A percentile compares a stretch with the other conserved stretches of the same genome.
phyloP scores from a whole-genome alignment of 1,284 basidiomycete species.

The Moesziomyces aphidis region DNA sequence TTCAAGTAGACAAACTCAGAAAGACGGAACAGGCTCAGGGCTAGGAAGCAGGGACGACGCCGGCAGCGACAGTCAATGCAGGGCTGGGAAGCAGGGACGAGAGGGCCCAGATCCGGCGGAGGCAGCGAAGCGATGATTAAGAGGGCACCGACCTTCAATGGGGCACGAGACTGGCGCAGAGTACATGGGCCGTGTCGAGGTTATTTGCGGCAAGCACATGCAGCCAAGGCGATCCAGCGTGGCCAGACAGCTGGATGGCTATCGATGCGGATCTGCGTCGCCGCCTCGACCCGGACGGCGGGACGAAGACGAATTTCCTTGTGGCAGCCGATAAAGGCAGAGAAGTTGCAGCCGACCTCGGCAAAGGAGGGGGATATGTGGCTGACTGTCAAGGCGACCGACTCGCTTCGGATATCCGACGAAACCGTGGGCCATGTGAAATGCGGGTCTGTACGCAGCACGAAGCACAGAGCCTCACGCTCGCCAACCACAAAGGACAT shows the following conservation, averaged over 20 bases:
- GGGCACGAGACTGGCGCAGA: neutral
- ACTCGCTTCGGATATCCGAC: conserved; percentile 5
- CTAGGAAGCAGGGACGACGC: neutral
- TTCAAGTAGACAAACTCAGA: neutral
- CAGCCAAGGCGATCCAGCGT: neutral
- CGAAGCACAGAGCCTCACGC: neutral
- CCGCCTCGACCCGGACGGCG: too few relatives aligned
- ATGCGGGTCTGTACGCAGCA: neutral
- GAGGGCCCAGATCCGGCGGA: too few relatives aligned
- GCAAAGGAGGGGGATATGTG: neutral
- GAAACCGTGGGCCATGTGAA: conserved; percentile 9
- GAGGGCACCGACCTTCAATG: neutral
- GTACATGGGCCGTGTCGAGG: neutral
- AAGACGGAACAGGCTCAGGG: neutral
- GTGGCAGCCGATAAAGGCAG: conserved; percentile 1
- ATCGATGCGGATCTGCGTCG: neutral
- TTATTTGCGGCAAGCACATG: neutral
- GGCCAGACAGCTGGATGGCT: neutral
- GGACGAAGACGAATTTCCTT: neutral
- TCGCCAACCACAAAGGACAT: too few relatives aligned
- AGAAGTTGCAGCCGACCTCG: neutral
- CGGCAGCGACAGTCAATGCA: neutral
- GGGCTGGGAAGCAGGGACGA: neutral
- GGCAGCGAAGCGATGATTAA: neutral
- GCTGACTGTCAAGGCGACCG: conserved; percentile 7